phyloP scores from a whole-genome alignment of 345 rosid species.

The Dovyalis caffra region DNA sequence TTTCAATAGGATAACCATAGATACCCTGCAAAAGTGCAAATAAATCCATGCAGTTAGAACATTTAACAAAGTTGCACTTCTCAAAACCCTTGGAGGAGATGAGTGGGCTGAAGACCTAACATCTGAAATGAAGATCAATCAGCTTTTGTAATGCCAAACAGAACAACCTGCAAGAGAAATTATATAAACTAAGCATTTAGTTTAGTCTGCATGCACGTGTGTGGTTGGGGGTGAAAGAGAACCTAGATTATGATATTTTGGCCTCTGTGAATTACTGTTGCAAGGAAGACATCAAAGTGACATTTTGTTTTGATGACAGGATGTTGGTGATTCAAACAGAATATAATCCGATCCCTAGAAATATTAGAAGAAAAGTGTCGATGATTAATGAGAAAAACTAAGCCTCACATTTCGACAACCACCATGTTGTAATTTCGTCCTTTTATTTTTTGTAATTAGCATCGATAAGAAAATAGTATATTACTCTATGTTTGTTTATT shows the following conservation, averaged over 20 bases:
- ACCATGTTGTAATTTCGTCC: not conserved
- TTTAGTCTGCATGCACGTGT: not conserved
- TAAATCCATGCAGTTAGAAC: slow-evolving; percentile 3
- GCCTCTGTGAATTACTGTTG: not conserved
- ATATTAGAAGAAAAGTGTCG: not conserved
- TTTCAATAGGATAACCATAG: slow-evolving; percentile 81
- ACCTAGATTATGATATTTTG: not conserved
- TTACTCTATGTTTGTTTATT: not conserved
- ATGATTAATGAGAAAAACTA: not conserved
- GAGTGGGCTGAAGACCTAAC: not conserved
- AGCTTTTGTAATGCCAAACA: not conserved
- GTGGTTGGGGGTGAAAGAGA: not conserved
- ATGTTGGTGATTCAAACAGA: not conserved
- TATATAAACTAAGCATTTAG: not conserved
- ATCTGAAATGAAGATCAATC: not conserved
- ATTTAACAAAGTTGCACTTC: not conserved
- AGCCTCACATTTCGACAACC: not conserved
- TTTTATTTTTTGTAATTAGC: not conserved
- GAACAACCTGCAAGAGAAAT: not conserved
- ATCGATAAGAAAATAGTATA: no score
- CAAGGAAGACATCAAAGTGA: not conserved
- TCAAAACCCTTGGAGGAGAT: not conserved
- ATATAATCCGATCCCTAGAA: not conserved
- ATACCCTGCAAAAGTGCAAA: slow-evolving; percentile 62
- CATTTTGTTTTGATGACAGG: not conserved